Base-by-base conservation (phyloP, 2,329 filamentous ascomycete species). In the Blastomyces gilchristii region DNA sequence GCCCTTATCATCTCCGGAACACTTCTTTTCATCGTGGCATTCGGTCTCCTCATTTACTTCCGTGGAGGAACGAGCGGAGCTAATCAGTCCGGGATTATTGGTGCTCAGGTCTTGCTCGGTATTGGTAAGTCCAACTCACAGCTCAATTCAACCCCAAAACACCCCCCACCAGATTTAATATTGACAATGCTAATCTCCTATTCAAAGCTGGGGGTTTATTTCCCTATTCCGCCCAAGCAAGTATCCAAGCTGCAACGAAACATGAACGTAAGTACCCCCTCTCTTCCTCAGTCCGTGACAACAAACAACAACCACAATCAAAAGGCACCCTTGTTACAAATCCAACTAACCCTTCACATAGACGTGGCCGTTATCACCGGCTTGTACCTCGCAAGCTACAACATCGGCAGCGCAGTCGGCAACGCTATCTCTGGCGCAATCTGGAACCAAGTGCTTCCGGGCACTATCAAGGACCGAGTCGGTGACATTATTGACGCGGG, bases 301-400 rank as follows among this genome's bases (percentile, higher is more conserved):
- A 11, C 22, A 11, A 0, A n/a, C 28, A 45, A 4, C 47, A n/a
- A 74, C 39, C 39, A 16, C 41, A 43, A 43, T 1, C 16, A 3
- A 45, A 45, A 45, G 6, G 7, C 8, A 6, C 9, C 7, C 34
- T 7, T 11, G 34, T 37, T 37, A 37, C 11, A 49, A 59, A 49
- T 59, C 57, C 28, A 52, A 60, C 25, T 37, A 50, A 54, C 60
- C 34, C 14, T 52, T 61, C 31, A 39, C 18, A n/a, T 49, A 74
- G 72, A 87, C 67, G 76, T 88, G 41, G 85, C 86, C 53, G 82
- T 87, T 65, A 81, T 88, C 66, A 88, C 85, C 0, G 84, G 82
- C 50, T 72, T 87, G 22, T 87, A 82, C 70, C 80, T 87, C 2
- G 82, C 85, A 18, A 80, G 76, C n/a, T 87, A 87, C 74, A 84